Base-by-base conservation (phyloP, 2,329 filamentous ascomycete genomes). In the Fusarium sp. region DNA sequence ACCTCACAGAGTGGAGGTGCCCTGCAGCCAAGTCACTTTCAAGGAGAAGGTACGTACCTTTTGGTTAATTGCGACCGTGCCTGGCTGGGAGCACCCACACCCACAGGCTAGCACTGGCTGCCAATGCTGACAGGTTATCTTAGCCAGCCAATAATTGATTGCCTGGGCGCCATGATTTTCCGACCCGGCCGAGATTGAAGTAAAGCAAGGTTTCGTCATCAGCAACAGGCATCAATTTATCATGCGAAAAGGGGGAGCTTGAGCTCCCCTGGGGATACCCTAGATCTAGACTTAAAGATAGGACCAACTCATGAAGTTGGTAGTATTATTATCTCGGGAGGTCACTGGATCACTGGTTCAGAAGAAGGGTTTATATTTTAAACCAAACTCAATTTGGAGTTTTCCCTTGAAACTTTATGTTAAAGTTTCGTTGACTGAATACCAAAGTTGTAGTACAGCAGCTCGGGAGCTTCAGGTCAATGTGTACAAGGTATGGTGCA, bases 181-280 rank as follows among this genome's bases (percentile, higher is more conserved):
- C 68, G 68, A 29, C 52, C 68, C 68, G 68, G 35, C 47, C 53
- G 58, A 68, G 55, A 69, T 59, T 70, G 59, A 53, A 44, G 23
- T 37, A 68, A 35, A 70, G 56, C 38, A 53, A 39, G 61, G 35
- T 58, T 48, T 70, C 31, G 62, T 63, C 62, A 63, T 69, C 49
- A 57, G 56, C 33, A 55, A 53, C 23, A 67, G 57, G 50, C 52
- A 37, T 46, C 57, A 57, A 47, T 52, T 47, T 33, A 41, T 41
- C 38, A 53, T 44, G 58, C n/a, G 54, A 70, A 70, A 70, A 70
- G 63, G 68, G 64, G 68, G 41, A 52, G 53, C 63, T 58, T 62
- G 42, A 52, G 57, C 48, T 26, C 39, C 26, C 18, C 10, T 26
- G 12, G 21, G 29, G 28, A 57, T 28, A 35, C 33, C 31, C 28